Conservation (phyloP, 2,329 filamentous ascomycete species). For the Chaetomium olivaceum region DNA sequence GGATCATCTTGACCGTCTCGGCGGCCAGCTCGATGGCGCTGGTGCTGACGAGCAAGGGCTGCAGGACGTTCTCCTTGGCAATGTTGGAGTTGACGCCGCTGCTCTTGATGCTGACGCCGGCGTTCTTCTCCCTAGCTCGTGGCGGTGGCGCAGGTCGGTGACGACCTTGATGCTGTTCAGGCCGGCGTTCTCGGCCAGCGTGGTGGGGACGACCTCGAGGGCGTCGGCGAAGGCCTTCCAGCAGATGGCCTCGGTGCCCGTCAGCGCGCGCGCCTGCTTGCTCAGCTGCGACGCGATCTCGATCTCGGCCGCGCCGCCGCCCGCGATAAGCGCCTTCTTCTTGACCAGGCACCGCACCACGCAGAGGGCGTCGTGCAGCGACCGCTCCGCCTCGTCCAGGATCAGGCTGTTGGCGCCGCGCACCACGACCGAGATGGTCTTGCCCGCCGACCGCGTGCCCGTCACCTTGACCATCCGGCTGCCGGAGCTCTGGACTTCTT, state of each 20-base stretch:
- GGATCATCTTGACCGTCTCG: conserved; percentile 96
- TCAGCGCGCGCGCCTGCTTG: conserved; percentile 77
- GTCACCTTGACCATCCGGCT: conserved; percentile 94
- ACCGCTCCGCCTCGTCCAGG: conserved; percentile 94
- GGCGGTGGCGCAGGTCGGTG: conserved; percentile 88
- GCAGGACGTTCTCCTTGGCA: conserved; percentile 92
- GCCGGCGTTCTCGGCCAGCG: conserved; percentile 93
- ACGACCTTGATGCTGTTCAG: conserved; percentile 99
- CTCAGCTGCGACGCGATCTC: conserved; percentile 88
- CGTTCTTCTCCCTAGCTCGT: conserved; percentile 96
- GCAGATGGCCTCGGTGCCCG: conserved; percentile 94
- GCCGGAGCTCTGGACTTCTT: conserved; percentile 85
- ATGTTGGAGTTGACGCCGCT: conserved; percentile 97
- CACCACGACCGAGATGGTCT: conserved; percentile 93
- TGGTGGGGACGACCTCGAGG: conserved; percentile 95
- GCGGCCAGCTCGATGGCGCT: conserved; percentile 96
- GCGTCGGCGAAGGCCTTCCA: conserved; percentile 99
- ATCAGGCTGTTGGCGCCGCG: conserved; percentile 93
- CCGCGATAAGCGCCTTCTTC: conserved; percentile 98
- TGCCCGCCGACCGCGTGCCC: conserved; percentile 78
- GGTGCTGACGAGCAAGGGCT: conserved; percentile 93
- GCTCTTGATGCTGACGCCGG: conserved; percentile 96
- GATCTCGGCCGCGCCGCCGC: conserved; percentile 94
- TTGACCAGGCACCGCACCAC: conserved; percentile 97
- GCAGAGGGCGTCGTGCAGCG: conserved; percentile 94